Percentiles rank a stretch among this genome's conserved stretches.
Evolutionary conservation across 768 basidiomycete species (phyloP).

Genomic region (Grammothele lineata): DNA sequence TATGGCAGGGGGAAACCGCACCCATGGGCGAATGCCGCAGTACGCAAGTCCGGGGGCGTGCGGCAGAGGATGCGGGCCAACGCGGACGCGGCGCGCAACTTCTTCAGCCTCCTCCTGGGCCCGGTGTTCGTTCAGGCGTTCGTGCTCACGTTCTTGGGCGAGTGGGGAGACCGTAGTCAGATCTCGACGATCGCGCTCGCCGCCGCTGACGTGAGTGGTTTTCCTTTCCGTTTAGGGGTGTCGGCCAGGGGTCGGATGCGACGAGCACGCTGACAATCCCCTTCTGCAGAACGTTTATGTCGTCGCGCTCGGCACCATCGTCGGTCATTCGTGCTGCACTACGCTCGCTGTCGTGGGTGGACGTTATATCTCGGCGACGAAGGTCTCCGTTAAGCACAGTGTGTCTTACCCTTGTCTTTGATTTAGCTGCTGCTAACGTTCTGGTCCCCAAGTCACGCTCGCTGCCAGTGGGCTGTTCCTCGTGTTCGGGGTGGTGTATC

Average conservation of each 20-base stretch:
- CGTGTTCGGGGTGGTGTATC: slow-evolving; percentile 76
- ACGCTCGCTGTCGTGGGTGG: slow-evolving; percentile 91
- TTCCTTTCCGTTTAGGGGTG: too few species aligned
- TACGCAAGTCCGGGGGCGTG: slow-evolving; percentile 11
- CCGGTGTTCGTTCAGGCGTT: slow-evolving; percentile 97
- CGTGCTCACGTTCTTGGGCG: slow-evolving; percentile 91
- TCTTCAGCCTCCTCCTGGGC: slow-evolving; percentile 78
- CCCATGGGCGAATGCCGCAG: slow-evolving; percentile 4
- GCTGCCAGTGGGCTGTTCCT: slow-evolving; percentile 81
- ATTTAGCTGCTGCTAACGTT: too few species aligned
- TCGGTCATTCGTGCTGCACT: slow-evolving; percentile 87
- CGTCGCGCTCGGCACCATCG: slow-evolving; percentile 83
- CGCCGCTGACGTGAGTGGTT: slow-evolving; percentile 74
- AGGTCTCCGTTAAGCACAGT: slow-evolving; percentile 97
- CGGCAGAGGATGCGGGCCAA: slow-evolving; percentile 23
- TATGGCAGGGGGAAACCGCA: slow-evolving; percentile 55
- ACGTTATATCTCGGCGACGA: slow-evolving; percentile 85
- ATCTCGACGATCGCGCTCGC: slow-evolving; percentile 95
- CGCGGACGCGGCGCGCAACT: slow-evolving; percentile 74
- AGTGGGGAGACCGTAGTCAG: slow-evolving; percentile 98
- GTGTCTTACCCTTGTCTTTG: slow-evolving; percentile 24
- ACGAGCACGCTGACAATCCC: too few species aligned
- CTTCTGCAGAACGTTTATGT: slow-evolving; percentile 97
- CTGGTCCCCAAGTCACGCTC: slow-evolving; percentile 60
- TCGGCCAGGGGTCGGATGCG: too few species aligned